Evolutionary conservation across 192 early-diverging fungal genomes (phyloP), one percentile per base, ranked within the genome.

Genomic region (Thoreauomyces humboldtii): DNA sequence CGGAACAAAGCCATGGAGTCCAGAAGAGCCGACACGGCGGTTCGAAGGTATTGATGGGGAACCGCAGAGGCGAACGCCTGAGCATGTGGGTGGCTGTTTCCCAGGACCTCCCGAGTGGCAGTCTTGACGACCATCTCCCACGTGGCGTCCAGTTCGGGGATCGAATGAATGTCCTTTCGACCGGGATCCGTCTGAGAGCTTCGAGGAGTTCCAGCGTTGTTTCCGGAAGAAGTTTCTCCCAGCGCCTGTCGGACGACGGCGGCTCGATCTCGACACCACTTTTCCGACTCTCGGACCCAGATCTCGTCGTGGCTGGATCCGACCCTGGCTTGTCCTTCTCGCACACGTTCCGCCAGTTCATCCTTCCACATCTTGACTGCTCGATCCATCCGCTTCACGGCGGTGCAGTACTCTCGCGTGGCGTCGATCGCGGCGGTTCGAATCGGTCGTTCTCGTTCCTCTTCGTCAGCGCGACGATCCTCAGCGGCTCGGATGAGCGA

Each of bases 1-100:
- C 33, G 29, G 32, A 65, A 65, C 0, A 57, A 7, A 14, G 34
- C 21, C 32, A 65, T 35, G 25, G 35, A 15, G n/a, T 56, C 63
- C 15, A 55, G 5, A 19, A 66, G 35, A 7, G 64, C 55, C 6
- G 21, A 22, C 56, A 31, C 44, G 0, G 37, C 37, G 22, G 29
- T 66, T 5, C 29, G 6, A 14, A 66, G 33, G 15, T 11, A 37
- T n/a, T 66, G 64, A 58, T 66, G 64, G 4, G 64, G 64, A 6
- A 42, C 33, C 4, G 21, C 29, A 5, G 31, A 52, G 17, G 44
- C 45, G 27, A 41, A 31, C 11, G 64, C 24, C 0, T 15, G 19
- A 35, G 33, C 27, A 15, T 38, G 32, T 38, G 28, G 24, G 0
- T 25, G 12, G 4, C n/a, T 25, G 41, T 17, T 33, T 24, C 25